Evolutionary conservation across 106 monocot species (phyloP).

Genomic region (Triglochin maritima): DNA sequence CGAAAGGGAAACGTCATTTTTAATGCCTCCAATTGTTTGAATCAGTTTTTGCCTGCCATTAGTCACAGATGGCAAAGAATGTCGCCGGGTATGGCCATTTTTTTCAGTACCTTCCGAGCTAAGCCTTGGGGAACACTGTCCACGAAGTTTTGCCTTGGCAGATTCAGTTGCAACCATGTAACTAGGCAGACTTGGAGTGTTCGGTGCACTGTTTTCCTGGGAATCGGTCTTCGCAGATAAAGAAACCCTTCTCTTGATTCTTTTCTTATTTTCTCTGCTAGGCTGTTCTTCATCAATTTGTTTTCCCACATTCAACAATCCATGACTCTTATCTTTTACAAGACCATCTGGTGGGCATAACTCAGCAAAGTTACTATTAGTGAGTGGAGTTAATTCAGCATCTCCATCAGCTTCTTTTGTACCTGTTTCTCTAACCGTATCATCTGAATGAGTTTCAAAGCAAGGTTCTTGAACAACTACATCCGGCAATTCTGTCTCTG

Average conservation of each 20-base stretch:
- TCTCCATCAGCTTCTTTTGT: constrained; percentile 7
- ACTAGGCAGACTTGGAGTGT: constrained; percentile 53
- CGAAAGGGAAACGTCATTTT: constrained; percentile 6
- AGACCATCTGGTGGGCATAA: constrained; percentile 13
- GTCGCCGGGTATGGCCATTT: constrained; percentile 49
- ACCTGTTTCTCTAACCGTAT: neutral
- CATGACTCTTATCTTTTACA: constrained; percentile 25
- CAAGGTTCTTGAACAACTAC: neutral
- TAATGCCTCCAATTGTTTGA: constrained; percentile 25
- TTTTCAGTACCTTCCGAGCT: constrained; percentile 54
- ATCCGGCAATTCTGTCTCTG: neutral
- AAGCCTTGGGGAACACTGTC: constrained; percentile 49
- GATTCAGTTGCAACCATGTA: constrained; percentile 81
- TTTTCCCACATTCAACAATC: constrained; percentile 22
- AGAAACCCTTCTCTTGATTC: constrained; percentile 60
- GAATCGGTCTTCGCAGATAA: constrained; percentile 52
- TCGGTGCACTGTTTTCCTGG: constrained; percentile 42
- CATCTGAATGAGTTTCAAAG: neutral
- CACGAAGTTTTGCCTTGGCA: constrained; percentile 65
- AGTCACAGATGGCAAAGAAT: constrained; percentile 59
- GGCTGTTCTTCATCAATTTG: constrained; percentile 39
- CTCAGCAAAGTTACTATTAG: constrained; percentile 15
- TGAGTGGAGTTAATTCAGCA: constrained; percentile 5
- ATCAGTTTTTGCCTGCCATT: constrained; percentile 58
- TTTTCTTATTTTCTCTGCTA: constrained; percentile 33